Base-by-base conservation (phyloP, 441 rosid genomes). In the Caryocar brasiliense region DNA sequence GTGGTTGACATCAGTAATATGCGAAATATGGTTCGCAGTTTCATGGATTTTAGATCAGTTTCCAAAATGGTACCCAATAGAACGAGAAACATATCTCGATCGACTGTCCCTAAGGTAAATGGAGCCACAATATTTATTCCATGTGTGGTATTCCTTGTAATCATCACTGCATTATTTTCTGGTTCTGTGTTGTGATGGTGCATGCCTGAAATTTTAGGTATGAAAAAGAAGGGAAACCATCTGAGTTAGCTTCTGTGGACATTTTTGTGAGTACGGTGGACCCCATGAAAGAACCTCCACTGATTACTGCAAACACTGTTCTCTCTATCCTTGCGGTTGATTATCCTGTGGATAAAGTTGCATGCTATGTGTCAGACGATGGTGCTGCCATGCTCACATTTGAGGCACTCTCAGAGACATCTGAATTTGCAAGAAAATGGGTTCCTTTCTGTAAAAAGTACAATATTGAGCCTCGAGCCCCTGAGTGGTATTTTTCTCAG, bases 321-420 rank as follows among this genome's bases (percentile, higher is more conserved):
- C 74, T 85, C 12, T 85, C 94, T 12, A 82, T 85, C 39, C 81
- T 85, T 11, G 85, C 94, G 0, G 94, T 85, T 59, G 94, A 85
- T 64, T 85, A 85, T 65, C 90, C 94, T 0, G 79, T 79, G 0
- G 79, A 82, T 57, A 82, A 79, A 45, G 87, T 85, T 42, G 77
- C 85, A 47, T 85, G 94, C 60, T 85, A 85, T 60, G 94, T 84
- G 4, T 84, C 94, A 14, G 94, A 84, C 62, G 94, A 84, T 47
- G 94, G 94, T 66, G 94, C 94, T 38, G 86, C 94, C 11, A 84
- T 84, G 94, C 89, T 84, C 30, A 79, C 89, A 2, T 84, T 85
- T 33, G 90, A 85, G 66, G 85, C 94, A 15, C 85, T 85, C 17
- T 85, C 94, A 0, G 94, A 85, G 62, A 85, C 94, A 19, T 82